Percentiles rank a stretch among this genome's conserved stretches.
Conservation (phyloP, 352 stramenopile genomes). For the Phytophthora pistaciae region DNA sequence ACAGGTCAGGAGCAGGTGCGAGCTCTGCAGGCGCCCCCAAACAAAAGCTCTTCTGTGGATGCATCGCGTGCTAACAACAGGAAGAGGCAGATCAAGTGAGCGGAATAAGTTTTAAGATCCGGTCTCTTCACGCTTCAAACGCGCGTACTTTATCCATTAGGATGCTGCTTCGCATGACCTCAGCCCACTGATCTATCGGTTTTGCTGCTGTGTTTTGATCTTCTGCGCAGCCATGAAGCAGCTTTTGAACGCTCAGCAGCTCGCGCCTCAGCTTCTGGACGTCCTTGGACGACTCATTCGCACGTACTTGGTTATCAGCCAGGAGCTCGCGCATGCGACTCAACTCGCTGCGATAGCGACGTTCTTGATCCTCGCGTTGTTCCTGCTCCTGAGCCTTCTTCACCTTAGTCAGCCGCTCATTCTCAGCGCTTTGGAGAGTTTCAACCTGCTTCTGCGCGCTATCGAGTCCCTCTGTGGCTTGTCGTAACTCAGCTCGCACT, state of each 20-base stretch:
- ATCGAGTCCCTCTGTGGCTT: slow-evolving; percentile 22
- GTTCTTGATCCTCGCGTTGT: slow-evolving; percentile 30
- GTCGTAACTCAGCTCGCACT: slow-evolving; percentile 23
- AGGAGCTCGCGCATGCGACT: slow-evolving; percentile 57
- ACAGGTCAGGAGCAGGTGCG: slow-evolving; percentile 6
- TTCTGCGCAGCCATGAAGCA: slow-evolving; percentile 50
- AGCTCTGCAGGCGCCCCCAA: slow-evolving; percentile 37
- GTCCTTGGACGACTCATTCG: slow-evolving; percentile 54
- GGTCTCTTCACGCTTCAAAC: slow-evolving; percentile 20
- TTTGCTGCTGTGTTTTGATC: slow-evolving; percentile 2
- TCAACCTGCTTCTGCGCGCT: slow-evolving; percentile 26
- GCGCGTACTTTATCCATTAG: slow-evolving; percentile 59
- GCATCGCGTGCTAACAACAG: slow-evolving; percentile 69
- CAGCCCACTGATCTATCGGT: slow-evolving; percentile 27
- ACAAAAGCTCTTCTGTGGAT: slow-evolving; percentile 76
- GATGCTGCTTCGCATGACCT: slow-evolving; percentile 27
- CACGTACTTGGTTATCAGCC: slow-evolving; percentile 53
- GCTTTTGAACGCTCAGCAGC: slow-evolving; percentile 53
- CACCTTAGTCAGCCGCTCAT: slow-evolving; percentile 8
- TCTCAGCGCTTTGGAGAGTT: slow-evolving; percentile 9
- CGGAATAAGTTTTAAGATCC: background rate
- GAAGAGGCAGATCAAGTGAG: slow-evolving; percentile 7
- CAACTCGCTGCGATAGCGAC: slow-evolving; percentile 48
- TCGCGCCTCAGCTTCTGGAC: slow-evolving; percentile 64
- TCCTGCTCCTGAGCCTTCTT: slow-evolving; percentile 27